Conservation (phyloP, 2,329 filamentous ascomycete genomes). For the Talaromyces piceae region DNA sequence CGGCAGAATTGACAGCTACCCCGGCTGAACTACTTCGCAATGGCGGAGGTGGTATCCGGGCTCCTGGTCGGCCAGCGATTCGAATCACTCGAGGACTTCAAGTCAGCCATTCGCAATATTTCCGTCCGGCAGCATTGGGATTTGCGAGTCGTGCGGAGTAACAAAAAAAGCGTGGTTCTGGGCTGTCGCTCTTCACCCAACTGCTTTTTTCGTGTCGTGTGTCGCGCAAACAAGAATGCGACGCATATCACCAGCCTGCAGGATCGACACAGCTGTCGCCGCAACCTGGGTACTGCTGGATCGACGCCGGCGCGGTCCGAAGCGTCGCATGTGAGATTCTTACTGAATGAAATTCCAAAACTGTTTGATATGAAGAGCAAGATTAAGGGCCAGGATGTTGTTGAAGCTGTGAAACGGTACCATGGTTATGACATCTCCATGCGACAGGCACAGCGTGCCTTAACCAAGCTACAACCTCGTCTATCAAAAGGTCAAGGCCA, state of each 20-base stretch:
- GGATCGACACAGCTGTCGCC: slow-evolving; percentile 31
- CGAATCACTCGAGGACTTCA: slow-evolving; percentile 32
- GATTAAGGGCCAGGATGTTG: slow-evolving; percentile 31
- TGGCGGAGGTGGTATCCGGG: slow-evolving; percentile 35
- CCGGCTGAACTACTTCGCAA: not conserved
- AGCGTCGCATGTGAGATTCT: slow-evolving; percentile 33
- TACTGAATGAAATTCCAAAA: slow-evolving; percentile 33
- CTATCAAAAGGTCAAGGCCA: slow-evolving; percentile 12
- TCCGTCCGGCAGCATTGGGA: slow-evolving; percentile 37
- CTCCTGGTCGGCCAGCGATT: slow-evolving; percentile 34
- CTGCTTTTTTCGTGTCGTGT: slow-evolving; percentile 35
- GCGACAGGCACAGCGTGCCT: slow-evolving; percentile 32
- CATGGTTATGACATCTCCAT: slow-evolving; percentile 35
- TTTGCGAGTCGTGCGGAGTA: slow-evolving; percentile 33
- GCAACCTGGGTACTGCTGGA: slow-evolving; percentile 21
- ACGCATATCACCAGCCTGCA: slow-evolving; percentile 35
- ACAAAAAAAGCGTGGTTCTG: slow-evolving; percentile 36
- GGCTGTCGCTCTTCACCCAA: slow-evolving; percentile 32
- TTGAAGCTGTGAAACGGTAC: slow-evolving; percentile 34
- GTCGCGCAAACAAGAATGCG: slow-evolving; percentile 33
- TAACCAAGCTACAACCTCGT: slow-evolving; percentile 28
- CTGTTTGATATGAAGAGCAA: slow-evolving; percentile 32
- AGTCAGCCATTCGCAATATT: slow-evolving; percentile 30
- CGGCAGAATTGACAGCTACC: not conserved
- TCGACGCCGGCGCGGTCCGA: slow-evolving; percentile 32